Evolutionary conservation across 1,284 basidiomycete genomes (phyloP), one percentile per base, ranked within the genome.

Genomic region (Microbotryum scabiosae): DNA sequence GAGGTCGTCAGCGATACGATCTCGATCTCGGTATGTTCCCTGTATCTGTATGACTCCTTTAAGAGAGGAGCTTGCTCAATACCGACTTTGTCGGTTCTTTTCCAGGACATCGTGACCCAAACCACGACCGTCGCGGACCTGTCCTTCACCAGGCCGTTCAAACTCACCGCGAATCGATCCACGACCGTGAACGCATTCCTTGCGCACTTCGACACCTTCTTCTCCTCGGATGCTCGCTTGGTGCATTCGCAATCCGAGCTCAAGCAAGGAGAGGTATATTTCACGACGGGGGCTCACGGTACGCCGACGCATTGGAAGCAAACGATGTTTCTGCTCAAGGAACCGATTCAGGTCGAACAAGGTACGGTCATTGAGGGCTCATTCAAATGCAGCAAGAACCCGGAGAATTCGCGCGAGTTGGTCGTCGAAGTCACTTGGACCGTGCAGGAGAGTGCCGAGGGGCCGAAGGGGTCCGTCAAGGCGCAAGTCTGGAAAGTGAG

Each of bases 271-370:
- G 77, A 84, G 36, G 84, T 84, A 9, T 88, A 87, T 73, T 97
- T 97, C 75, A 94, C 90, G 65, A 98, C 94, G 0, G 90, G 91
- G 1, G 91, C 94, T 5, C 64, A 77, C 69, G 89, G 88, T 65
- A 83, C 84, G 53, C 84, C 88, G 25, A 98, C 94, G n/a, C 94
- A 98, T 75, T 98, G 94, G 94, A 94, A 94, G 75, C 94, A 98
- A 74, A 93, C 93, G 0, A 72, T 92, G 14, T 96, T 98, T 75
- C 77, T 97, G 66, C 79, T 98, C 64, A 81, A 83, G 59, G 83
- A 91, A 56, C 87, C 90, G 0, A 82, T 97, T 62, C 72, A 75
- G 26, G 85, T 88, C 0, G 78, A 81, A 9, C 82, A 87, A 74
- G 91, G 90, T 85, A 83, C 86, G 2, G 74, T 80, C n/a, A 83